Percentiles rank a stretch among this genome's conserved stretches.
phyloP scores from a whole-genome alignment of 75 land plant genomes.

The Pinus albicaulis region DNA sequence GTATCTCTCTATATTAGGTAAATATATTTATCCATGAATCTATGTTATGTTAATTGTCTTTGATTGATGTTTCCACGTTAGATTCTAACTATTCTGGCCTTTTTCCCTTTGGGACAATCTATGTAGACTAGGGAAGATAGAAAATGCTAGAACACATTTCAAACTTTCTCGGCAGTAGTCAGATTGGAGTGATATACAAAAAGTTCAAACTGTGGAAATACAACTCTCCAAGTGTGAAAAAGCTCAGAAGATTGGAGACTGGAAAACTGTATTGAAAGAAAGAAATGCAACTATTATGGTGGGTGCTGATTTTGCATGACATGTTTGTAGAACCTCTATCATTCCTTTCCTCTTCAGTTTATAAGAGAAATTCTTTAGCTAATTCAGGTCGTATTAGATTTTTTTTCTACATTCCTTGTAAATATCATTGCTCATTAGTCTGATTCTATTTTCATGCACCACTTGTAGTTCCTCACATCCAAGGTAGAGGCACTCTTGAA shows the following conservation, averaged over 20 bases:
- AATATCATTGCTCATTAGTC: background rate
- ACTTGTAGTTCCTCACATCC: slow-evolving; percentile 50
- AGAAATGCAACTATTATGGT: slow-evolving; percentile 69
- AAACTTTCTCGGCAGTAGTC: slow-evolving; percentile 36
- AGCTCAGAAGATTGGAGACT: slow-evolving; percentile 64
- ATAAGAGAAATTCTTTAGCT: background rate
- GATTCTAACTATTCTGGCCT: background rate
- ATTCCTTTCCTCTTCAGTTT: background rate
- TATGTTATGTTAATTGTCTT: background rate
- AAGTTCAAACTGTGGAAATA: slow-evolving; percentile 58
- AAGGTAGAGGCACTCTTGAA: slow-evolving; percentile 88
- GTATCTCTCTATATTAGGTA: slow-evolving; percentile 65
- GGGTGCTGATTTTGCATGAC: slow-evolving; percentile 84
- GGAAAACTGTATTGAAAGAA: slow-evolving; percentile 76
- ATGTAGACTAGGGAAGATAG: slow-evolving; percentile 79
- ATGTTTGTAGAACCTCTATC: slow-evolving; percentile 34
- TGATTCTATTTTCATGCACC: slow-evolving; percentile 1
- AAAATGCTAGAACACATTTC: slow-evolving; percentile 66
- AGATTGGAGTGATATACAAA: slow-evolving; percentile 50
- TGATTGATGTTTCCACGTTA: background rate
- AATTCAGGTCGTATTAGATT: background rate
- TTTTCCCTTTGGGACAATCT: slow-evolving; percentile 3
- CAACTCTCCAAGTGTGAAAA: slow-evolving; percentile 50
- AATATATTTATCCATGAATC: background rate
- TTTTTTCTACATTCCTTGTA: too few species aligned